Evolutionary conservation across 768 basidiomycete genomes (phyloP), one percentile per base, ranked within the genome.

Genomic region (Lentinula lateritia): DNA sequence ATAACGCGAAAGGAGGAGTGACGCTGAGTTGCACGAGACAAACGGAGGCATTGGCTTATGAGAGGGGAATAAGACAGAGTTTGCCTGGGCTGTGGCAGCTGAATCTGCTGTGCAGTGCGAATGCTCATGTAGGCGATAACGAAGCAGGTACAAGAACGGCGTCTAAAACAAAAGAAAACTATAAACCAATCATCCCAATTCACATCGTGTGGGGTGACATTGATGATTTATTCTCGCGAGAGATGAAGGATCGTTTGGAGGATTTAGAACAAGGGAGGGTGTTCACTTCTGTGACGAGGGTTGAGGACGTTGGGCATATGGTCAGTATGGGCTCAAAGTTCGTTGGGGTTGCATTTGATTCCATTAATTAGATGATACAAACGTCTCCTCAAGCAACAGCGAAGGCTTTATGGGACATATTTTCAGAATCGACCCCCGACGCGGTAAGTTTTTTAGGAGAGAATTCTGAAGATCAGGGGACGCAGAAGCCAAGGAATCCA

Each of bases 241-340:
- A 59, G 36, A 15, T 50, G 13, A 59, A 59, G 20, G 58, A 59
- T 38, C 45, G 38, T 16, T 23, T 59, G 16, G 58, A 59, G 34
- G 58, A 59, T 59, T 12, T 46, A 12, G 43, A 34, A 35, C 58
- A 59, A 23, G 58, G 58, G n/a, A 46, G 58, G 34, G 48, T 59
- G 48, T 59, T 59, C 35, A 59, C 58, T 15, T 59, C 58, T 38
- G 58, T 59, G 35, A 59, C 32, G 34, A 59, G 58, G 42, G 48
- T 59, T 10, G 58, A 46, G 38, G 58, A 50, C 46, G 58, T 45
- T 32, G 58, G 58, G 6, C 58, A 59, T 50, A 48, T 59, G 58
- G 58, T 50, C 28, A 48, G 32, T 59, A 16, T n/a, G 16, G 4
- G 8, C 10, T 48, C 16, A 16, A 12, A 16, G 4, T 32, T 41